Evolutionary conservation across 176 grass and related monocot species (phyloP), one percentile per base, ranked within the genome.

Genomic region (Phoenix roebelenii): DNA sequence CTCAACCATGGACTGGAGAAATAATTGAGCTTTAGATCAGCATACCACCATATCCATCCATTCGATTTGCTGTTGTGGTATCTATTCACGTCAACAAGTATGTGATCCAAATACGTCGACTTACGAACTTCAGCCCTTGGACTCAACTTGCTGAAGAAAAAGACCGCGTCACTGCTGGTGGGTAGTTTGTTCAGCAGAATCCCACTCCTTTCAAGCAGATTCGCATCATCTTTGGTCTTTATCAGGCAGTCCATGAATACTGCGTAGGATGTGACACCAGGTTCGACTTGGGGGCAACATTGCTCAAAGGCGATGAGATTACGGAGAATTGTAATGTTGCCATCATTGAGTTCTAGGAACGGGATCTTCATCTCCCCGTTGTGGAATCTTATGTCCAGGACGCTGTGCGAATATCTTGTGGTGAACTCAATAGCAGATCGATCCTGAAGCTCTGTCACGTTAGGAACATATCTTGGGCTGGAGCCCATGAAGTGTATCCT

Each of bases 1-100:
- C 69, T 73, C 5, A 85, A 70, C 77, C 83, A 80, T 23, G 77
- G 82, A 25, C 73, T 76, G 16, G 82, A 73, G 68, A 81, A 81
- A 60, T 77, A 78, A 25, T 81, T 64, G 50, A 77, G 70, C 60
- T 70, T 75, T 54, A 77, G 73, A 0, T 67, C 74, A 0, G 77
- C 83, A 15, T 62, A 74, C 69, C 77, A 81, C 1, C 44, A 12
- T 28, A 65, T 77, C 4, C 68, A 7, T n/a, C 6, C 5, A 0
- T 61, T 0, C 24, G 1, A 25, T 25, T 25, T 25, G 24, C 24
- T 22, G 0, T 28, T 28, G 2, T 71, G 60, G 71, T 81, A 77
- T 1, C 22, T 4, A 4, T 44, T 66, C 1, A 86, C 64, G 3
- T 57, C 16, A 18, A 35, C 50, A 1, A 60, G 49, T 59, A 86